These are phyloP conservation scores for Tricholoma sp. DNA, from an alignment of 768 basidiomycete genomes.

Conservation along the genomic window DNA sequence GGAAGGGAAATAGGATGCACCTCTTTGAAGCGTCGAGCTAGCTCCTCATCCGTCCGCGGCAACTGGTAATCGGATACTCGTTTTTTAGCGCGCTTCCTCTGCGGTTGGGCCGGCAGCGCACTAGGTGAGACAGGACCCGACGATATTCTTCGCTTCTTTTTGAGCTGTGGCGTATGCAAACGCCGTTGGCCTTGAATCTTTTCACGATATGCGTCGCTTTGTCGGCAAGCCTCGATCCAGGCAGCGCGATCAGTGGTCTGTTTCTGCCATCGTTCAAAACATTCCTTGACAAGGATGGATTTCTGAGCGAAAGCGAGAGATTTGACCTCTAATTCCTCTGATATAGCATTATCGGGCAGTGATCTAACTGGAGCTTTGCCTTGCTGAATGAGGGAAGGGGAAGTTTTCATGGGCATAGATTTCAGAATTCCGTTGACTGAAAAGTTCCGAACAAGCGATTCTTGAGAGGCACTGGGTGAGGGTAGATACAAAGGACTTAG, in stretches of 20 bases:
- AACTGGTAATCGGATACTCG: conserved; percentile 44
- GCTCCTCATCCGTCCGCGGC: conserved; percentile 58
- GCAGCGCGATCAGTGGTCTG: conserved; percentile 38
- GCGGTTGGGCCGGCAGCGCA: conserved; percentile 13
- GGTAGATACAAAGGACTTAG: conserved; percentile 40
- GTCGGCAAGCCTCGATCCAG: conserved; percentile 59
- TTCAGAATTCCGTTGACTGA: conserved; percentile 5
- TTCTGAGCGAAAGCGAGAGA: conserved; percentile 39
- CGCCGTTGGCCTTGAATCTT: conserved; percentile 31
- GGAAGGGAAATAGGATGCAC: conserved; percentile 33
- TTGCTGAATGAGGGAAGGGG: conserved; percentile 16
- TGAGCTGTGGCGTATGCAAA: conserved; percentile 13
- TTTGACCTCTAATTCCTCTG: conserved; percentile 31
- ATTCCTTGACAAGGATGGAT: conserved; percentile 33
- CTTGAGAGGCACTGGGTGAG: conserved; percentile 24
- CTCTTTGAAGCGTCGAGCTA: conserved; percentile 64
- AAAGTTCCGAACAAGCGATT: conserved; percentile 4
- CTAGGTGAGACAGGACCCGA: conserved; percentile 10
- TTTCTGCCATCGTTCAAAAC: conserved; percentile 43
- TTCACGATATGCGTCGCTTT: conserved; percentile 56
- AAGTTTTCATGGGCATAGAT: neutral
- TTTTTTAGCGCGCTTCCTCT: conserved; percentile 36
- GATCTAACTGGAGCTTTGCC: conserved; percentile 19
- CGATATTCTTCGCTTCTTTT: conserved; percentile 32
- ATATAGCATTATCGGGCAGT: conserved; percentile 20